phyloP scores from a whole-genome alignment of 805 yeast genomes.

The Yamadazyma laniorum region DNA sequence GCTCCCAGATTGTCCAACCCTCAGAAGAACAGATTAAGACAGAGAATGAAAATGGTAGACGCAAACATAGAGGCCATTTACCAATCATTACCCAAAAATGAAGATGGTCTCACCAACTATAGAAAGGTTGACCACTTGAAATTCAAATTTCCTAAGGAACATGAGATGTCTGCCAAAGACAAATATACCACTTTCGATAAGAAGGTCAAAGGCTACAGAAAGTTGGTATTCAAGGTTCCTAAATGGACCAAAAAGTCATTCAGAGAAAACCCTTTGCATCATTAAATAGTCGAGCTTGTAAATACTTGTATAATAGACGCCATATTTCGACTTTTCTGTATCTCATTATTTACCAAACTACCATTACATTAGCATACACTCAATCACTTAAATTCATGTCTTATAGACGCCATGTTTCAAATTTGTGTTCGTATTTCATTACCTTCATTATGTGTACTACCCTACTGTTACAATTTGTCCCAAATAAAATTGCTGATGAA shows the following conservation, averaged over 20 bases:
- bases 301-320: slow-evolving; percentile 8
- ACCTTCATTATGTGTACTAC: background rate
- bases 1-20: slow-evolving; percentile 59
- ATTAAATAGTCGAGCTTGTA: slow-evolving; percentile 13
- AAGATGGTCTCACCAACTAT: slow-evolving; percentile 31
- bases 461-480: slow-evolving; percentile 46
- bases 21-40: slow-evolving; percentile 83
- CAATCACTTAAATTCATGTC: background rate
- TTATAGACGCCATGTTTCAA: background rate
- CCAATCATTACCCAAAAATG: slow-evolving; percentile 27
- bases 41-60: slow-evolving; percentile 81
- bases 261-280: slow-evolving; percentile 72
- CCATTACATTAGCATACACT: background rate
- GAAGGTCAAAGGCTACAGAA: slow-evolving; percentile 75
- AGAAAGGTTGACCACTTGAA: slow-evolving; percentile 36
- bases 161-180: slow-evolving; percentile 75
- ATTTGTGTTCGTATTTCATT: background rate
- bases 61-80: slow-evolving; percentile 65
- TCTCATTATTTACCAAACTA: too few relatives aligned
- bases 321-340: background rate
- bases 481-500: slow-evolving; percentile 76
- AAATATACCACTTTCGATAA: slow-evolving; percentile 85
- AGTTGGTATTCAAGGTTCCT: slow-evolving; percentile 82
- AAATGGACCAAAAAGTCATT: slow-evolving; percentile 86
- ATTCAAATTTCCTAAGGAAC: slow-evolving; percentile 65